Evolutionary conservation across 768 basidiomycete genomes (phyloP), one percentile per base, ranked within the genome.

Genomic region (Suillus sp.): DNA sequence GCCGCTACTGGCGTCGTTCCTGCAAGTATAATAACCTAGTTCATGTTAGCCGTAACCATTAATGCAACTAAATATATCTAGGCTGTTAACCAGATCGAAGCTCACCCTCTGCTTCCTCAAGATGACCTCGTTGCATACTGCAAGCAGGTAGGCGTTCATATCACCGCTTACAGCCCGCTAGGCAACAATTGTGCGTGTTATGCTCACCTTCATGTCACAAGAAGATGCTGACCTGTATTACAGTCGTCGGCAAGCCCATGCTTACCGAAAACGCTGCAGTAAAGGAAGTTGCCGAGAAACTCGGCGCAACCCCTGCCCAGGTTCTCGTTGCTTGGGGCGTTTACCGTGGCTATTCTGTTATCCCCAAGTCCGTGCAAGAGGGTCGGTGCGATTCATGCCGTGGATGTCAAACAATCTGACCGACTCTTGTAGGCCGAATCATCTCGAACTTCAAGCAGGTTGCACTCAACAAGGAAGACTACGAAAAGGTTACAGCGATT

Each of bases 271-370:
- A 91, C 72, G 74, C 85, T 4, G 78, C 78, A 53, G 83, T 95
- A 30, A 69, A 80, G 53, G 82, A 83, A 61, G 81, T 94, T 54
- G 92, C 92, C 25, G 74, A 85, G 64, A 81, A 79, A 69, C 80
- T 89, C 40, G 78, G 78, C 38, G 89, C 86, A 5, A 88, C 89
- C 1, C 78, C 91, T 2, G 93, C 92, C 0, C 91, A 95, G 74
- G 89, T 95, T 42, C 81, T 95, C 61, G 78, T 96, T 64, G 91
- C 92, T 0, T 96, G 92, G 92, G 89, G 86, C 14, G 84, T 77
- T 42, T 73, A 87, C 68, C 84, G 92, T 47, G 93, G 92, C 14
- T 89, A 87, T 74, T 87, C 87, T 10, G 89, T 95, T 65, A 92
- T 95, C 69, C 93, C 93, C 20, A 95, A 95, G 83, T 87, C 86